These are phyloP conservation scores for Aspergillus carlsbadensis DNA, from an alignment of 495 filamentous ascomycete species.

Conservation along the genomic window DNA sequence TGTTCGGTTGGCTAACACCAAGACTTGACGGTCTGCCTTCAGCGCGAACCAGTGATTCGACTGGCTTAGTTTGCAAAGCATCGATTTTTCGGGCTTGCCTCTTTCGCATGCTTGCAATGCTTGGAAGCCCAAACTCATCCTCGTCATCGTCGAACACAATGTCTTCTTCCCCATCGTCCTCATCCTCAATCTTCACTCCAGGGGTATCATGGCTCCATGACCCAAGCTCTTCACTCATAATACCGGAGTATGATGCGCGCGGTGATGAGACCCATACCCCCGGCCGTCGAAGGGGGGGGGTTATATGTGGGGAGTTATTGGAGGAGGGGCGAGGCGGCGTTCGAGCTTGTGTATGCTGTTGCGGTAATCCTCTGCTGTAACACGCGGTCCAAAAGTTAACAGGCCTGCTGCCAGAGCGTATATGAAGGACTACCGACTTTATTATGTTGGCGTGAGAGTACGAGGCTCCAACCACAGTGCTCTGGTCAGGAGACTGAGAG, in stretches of 20 bases:
- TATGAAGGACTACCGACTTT: constrained; percentile 59
- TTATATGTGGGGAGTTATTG: constrained; percentile 34
- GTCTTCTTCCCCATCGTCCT: constrained; percentile 63
- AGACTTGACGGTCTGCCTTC: constrained; percentile 30
- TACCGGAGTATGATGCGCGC: constrained; percentile 69
- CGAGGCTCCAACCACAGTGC: constrained; percentile 86
- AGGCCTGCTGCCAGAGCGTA: background rate
- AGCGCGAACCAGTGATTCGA: constrained; percentile 43
- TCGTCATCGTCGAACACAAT: constrained; percentile 83
- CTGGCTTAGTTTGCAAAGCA: constrained; percentile 39
- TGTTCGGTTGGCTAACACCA: constrained; percentile 32
- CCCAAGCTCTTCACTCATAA: constrained; percentile 70
- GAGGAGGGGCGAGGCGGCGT: constrained; percentile 58
- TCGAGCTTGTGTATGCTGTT: constrained; percentile 55
- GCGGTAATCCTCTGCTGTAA: constrained; percentile 48
- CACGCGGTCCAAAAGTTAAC: constrained; percentile 23
- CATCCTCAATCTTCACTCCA: constrained; percentile 22
- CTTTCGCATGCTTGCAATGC: constrained; percentile 81
- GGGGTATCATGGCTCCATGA: constrained; percentile 71
- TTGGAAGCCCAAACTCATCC: constrained; percentile 92
- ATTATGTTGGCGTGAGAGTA: constrained; percentile 96
- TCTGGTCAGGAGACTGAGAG: constrained; percentile 60
- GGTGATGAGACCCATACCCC: constrained; percentile 58
- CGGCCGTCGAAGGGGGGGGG: constrained; percentile 56
- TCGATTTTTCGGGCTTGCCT: constrained; percentile 57